Conservation (phyloP, 2,329 filamentous ascomycete genomes). For the Penicillium sp. region DNA sequence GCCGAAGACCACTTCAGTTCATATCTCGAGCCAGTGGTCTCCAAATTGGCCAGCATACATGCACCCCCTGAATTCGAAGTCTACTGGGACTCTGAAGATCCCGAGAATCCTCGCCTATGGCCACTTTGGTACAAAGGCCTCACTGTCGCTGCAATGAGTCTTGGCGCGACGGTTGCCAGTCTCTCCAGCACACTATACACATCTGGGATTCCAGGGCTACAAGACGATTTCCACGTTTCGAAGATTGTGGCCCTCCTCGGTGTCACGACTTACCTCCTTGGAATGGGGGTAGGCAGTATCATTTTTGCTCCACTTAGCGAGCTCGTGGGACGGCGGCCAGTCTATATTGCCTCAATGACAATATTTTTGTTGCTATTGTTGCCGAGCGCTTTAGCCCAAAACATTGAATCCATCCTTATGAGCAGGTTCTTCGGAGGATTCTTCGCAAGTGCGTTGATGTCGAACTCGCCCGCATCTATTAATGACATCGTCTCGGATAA, state of each 20-base stretch:
- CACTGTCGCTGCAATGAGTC: constrained; percentile 11
- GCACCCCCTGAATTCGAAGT: constrained; percentile 13
- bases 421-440: constrained; percentile 69
- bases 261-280: constrained; percentile 71
- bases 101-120: constrained; percentile 16
- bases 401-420: constrained; percentile 63
- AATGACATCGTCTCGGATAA: constrained; percentile 75
- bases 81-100: constrained; percentile 10
- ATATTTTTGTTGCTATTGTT: constrained; percentile 65
- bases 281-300: constrained; percentile 65
- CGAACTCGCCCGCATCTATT: constrained; percentile 75
- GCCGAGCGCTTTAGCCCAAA: constrained; percentile 65
- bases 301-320: constrained; percentile 64
- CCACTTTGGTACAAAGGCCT: constrained; percentile 15
- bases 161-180: constrained; percentile 15
- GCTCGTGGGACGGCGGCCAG: constrained; percentile 40
- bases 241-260: constrained; percentile 48
- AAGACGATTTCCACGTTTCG: constrained; percentile 14
- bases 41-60: constrained; percentile 2
- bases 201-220: constrained; percentile 12
- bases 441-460: constrained; percentile 72
- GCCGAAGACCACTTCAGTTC: not conserved
- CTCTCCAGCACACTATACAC: constrained; percentile 19
- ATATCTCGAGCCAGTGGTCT: constrained; percentile 1
- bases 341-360: constrained; percentile 64